Base-by-base conservation (phyloP, 78 protist genomes). In the Reticulomyxa filosa region DNA sequence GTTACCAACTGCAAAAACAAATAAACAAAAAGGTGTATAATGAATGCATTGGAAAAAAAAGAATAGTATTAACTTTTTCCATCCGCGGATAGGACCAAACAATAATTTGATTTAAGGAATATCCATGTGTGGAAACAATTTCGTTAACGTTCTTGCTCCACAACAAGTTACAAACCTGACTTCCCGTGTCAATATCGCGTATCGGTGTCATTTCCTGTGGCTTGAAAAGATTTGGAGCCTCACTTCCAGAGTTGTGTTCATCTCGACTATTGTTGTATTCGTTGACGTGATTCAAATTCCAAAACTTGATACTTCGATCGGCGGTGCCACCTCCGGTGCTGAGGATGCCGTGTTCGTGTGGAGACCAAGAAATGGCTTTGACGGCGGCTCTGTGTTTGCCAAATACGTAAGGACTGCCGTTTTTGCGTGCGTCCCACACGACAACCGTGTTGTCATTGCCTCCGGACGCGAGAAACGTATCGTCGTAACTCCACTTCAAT, bases 301-400 rank as follows among this genome's bases (percentile, higher is more conserved):
- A 92, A 82, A 89, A 81, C n/a, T 86, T 74, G 53, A 94, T 83
- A 74, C 61, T 50, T 27, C 90, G 78, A 35, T 94, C 99, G 4
- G 96, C 97, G 0, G 94, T 84, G 34, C 99, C 99, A 37, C 98
- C 99, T 5, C 77, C 77, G 32, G 77, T 46, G n/a, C 52, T 62
- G 4, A 73, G 67, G 17, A 42, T 42, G 69, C 61, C 65, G 2
- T 27, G 30, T 20, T 34, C 64, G 17, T 6, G 22, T 1, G 67
- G 71, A 2, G 51, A 10, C 72, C 75, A 73, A 6, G 77, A 32
- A 20, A 96, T 64, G 0, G 98, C 99, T 79, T 89, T 85, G 38
- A 96, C 96, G 57, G 86, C 89, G 0, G 87, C 87, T 27, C 13
- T 27, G 53, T 87, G 89, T 26, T 46, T 70, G 22, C 23, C 17